Conservation (phyloP, 2,329 filamentous ascomycete species). For the Aspergillus ustus region DNA sequence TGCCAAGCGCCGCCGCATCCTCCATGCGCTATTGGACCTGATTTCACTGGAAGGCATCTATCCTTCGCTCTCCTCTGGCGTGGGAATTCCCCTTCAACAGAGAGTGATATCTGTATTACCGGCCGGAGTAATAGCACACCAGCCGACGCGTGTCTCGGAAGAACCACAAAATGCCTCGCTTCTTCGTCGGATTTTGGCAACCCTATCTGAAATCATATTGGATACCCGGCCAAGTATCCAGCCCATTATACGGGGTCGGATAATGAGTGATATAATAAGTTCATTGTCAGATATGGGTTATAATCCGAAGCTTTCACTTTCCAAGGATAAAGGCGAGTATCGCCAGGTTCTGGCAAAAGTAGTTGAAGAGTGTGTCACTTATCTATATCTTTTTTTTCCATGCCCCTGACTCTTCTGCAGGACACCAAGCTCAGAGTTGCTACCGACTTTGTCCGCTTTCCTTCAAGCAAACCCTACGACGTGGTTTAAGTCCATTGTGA, state of each 20-base stretch:
- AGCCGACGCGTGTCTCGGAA: conserved; percentile 24
- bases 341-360: conserved; percentile 33
- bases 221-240: conserved; percentile 44
- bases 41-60: conserved; percentile 52
- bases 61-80: conserved; percentile 47
- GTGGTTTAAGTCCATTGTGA: conserved; percentile 47
- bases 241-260: conserved; percentile 43
- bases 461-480: conserved; percentile 40
- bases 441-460: conserved; percentile 44
- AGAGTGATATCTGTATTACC: conserved; percentile 50
- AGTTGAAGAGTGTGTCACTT: conserved; percentile 40
- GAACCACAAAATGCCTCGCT: conserved; percentile 35
- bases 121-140: conserved; percentile 47
- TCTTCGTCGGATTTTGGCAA: conserved; percentile 35
- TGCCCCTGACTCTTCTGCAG: conserved; percentile 31
- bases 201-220: conserved; percentile 36
- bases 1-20: conserved; percentile 44
- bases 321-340: conserved; percentile 26
- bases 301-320: conserved; percentile 34
- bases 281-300: conserved; percentile 44
- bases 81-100: conserved; percentile 50
- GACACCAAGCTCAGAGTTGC: conserved; percentile 40
- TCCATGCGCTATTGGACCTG: conserved; percentile 49
- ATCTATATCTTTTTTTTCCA: neutral
- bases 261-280: conserved; percentile 48